phyloP scores from a whole-genome alignment of 2,329 filamentous ascomycete genomes.

The Phyllosticta citrichinensis region DNA sequence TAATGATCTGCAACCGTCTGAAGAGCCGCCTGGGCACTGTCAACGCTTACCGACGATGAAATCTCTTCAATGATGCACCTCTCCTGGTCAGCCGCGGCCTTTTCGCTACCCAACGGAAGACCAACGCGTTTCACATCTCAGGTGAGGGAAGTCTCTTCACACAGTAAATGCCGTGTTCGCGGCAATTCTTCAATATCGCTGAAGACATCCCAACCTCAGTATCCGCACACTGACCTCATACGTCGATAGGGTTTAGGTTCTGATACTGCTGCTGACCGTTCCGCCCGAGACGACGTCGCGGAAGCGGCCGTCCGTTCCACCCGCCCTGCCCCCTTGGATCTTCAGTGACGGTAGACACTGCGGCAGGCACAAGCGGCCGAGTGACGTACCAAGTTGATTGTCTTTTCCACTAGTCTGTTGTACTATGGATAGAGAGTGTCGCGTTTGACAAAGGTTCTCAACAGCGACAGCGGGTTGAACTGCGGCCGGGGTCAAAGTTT shows the following conservation, averaged over 20 bases:
- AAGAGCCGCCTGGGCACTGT: not conserved
- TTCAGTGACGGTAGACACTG: not conserved
- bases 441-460: no score
- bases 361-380: not conserved
- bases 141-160: not conserved
- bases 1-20: not conserved
- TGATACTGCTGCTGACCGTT: not conserved
- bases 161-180: not conserved
- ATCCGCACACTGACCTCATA: not conserved
- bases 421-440: no score
- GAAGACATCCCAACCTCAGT: not conserved
- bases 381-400: not conserved
- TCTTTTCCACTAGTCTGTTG: not conserved
- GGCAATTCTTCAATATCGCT: not conserved
- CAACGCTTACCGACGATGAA: not conserved
- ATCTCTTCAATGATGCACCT: not conserved
- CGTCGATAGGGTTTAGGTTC: not conserved
- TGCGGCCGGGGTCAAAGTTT: no score
- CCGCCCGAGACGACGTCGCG: not conserved
- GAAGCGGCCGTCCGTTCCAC: not conserved
- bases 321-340: not conserved
- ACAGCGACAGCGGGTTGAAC: no score
- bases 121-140: not conserved
- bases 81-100: not conserved
- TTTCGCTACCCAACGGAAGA: not conserved